Evolutionary conservation across 106 monocot species (phyloP).

Genomic region (Chionographis japonica): DNA sequence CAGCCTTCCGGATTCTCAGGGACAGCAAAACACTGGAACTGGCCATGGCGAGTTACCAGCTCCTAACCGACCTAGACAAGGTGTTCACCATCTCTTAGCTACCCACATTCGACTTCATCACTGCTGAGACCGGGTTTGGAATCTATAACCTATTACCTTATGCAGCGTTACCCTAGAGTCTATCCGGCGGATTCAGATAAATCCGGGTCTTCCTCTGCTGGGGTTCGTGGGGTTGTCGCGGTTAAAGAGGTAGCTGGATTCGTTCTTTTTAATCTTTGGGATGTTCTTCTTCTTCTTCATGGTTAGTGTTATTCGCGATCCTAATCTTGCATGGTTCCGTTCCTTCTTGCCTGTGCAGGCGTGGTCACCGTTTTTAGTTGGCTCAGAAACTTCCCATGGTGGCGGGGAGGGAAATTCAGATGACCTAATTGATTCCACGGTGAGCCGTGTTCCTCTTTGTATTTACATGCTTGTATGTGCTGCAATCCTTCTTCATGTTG

Average conservation of each 20-base stretch:
- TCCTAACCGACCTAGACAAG: conserved; percentile 67
- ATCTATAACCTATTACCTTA: not conserved
- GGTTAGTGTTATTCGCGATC: not conserved
- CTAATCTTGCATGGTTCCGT: not conserved
- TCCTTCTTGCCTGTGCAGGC: conserved; percentile 34
- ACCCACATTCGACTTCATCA: not conserved
- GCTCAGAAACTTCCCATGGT: conserved; percentile 10
- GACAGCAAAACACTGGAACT: conserved; percentile 64
- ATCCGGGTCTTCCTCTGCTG: not conserved
- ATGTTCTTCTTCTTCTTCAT: not conserved
- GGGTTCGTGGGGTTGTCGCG: conserved; percentile 31
- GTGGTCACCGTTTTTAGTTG: conserved; percentile 70
- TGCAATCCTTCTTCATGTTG: too few species aligned
- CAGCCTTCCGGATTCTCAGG: conserved; percentile 55
- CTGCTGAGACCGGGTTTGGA: too few species aligned
- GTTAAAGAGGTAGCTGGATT: conserved; percentile 60
- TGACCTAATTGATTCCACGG: conserved; percentile 43
- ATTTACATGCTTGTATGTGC: conserved; percentile 1
- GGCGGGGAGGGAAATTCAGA: conserved; percentile 23
- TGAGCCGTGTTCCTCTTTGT: conserved; percentile 22
- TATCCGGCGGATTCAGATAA: conserved; percentile 26
- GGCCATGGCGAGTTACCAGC: conserved; percentile 55
- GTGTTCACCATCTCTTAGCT: conserved; percentile 15
- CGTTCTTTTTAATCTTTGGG: not conserved
- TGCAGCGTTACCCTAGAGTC: conserved; percentile 72